Evolutionary conservation across 768 basidiomycete genomes (phyloP).

Genomic region (Boletus reticulatus): DNA sequence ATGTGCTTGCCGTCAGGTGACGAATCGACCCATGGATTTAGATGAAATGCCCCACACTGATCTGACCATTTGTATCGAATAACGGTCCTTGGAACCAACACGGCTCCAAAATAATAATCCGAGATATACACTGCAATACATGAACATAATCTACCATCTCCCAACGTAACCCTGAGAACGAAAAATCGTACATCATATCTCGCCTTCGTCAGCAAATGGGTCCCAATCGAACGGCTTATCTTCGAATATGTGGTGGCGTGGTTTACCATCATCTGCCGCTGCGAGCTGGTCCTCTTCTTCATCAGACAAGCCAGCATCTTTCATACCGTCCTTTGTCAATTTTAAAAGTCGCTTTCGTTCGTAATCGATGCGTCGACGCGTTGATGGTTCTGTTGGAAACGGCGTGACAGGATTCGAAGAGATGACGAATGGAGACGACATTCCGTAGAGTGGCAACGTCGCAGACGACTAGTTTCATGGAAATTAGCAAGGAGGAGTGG

Average conservation of each 20-base stretch:
- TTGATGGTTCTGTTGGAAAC: constrained; percentile 25
- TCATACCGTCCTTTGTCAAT: constrained; percentile 30
- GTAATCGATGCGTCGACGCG: constrained; percentile 30
- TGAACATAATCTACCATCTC: constrained; percentile 3
- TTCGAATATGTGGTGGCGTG: constrained; percentile 21
- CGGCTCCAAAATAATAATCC: not conserved
- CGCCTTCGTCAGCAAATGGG: constrained; percentile 28
- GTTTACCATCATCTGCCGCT: not conserved
- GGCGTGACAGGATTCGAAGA: constrained; percentile 32
- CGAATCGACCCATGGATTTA: too few relatives aligned
- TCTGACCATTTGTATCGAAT: not conserved
- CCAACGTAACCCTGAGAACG: not conserved
- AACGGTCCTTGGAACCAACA: not conserved
- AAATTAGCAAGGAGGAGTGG: not conserved
- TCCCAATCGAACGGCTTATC: constrained; percentile 33
- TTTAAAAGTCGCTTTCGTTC: constrained; percentile 28
- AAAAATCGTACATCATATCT: constrained; percentile 10
- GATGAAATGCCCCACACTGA: too few relatives aligned
- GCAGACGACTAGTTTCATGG: constrained; percentile 20
- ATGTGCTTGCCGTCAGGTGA: too few relatives aligned
- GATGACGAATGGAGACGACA: constrained; percentile 23
- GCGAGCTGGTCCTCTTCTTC: constrained; percentile 26
- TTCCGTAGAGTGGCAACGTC: constrained; percentile 25
- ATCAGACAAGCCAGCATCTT: constrained; percentile 21
- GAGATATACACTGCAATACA: not conserved